Evolutionary conservation across 108 stramenopile genomes (phyloP).

Genomic region (Pseudonitzschia multistriata): DNA sequence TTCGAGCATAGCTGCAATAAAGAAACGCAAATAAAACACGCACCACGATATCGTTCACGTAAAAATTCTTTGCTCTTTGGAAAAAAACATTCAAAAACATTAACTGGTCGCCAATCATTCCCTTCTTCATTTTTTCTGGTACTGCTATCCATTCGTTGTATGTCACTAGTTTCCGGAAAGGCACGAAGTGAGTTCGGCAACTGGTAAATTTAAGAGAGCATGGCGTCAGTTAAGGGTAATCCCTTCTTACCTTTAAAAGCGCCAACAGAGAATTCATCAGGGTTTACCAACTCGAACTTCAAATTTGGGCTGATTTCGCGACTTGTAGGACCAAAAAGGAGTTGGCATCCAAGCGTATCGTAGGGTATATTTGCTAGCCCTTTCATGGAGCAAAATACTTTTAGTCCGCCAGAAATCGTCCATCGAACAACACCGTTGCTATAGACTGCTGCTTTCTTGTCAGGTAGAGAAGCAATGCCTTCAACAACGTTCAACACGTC

Average conservation of each 20-base stretch:
- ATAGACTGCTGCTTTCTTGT: conserved; percentile 18
- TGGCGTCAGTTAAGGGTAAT: too few species aligned
- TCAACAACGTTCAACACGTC: conserved; percentile 21
- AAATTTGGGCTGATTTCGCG: neutral
- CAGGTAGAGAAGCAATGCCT: conserved; percentile 17
- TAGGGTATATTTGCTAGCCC: conserved; percentile 26
- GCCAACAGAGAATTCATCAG: conserved; percentile 11
- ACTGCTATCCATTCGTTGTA: conserved; percentile 22
- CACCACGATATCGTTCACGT: conserved; percentile 21
- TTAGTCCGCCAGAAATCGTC: conserved; percentile 24
- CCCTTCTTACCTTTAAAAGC: too few species aligned
- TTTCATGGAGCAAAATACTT: conserved; percentile 23
- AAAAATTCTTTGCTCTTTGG: conserved; percentile 4
- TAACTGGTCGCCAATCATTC: neutral
- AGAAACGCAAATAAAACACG: too few species aligned
- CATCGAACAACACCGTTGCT: conserved; percentile 26
- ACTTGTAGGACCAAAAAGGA: conserved; percentile 2
- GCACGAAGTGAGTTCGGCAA: too few species aligned
- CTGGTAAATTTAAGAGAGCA: too few species aligned
- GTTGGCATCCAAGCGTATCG: conserved; percentile 12
- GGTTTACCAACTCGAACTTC: neutral
- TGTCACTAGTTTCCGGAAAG: too few species aligned
- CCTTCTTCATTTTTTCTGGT: conserved; percentile 11
- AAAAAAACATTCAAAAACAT: conserved; percentile 23
- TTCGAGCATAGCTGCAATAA: too few species aligned